A percentile compares a stretch with the other conserved stretches of the same genome.
Conservation (phyloP, 2,329 filamentous ascomycete genomes). For the Nakataea oryzae region DNA sequence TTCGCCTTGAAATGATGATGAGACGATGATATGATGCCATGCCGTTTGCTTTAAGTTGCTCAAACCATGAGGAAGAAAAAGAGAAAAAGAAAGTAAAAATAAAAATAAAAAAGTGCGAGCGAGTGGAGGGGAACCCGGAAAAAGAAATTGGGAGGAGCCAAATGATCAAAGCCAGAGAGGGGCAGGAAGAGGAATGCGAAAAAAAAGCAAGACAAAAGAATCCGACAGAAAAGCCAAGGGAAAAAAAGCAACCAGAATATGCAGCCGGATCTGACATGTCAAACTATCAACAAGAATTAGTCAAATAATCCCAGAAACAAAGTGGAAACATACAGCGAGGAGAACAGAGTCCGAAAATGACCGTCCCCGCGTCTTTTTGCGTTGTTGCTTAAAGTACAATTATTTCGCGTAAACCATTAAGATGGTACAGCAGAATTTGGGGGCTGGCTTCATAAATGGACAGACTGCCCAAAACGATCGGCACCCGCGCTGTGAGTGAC, state of each 20-base stretch:
- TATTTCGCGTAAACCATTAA: not conserved
- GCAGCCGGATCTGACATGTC: not conserved
- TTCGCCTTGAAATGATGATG: not conserved
- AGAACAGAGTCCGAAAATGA: not conserved
- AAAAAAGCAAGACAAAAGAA: not conserved
- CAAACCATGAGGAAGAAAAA: slow-evolving; percentile 1
- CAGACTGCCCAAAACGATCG: not conserved
- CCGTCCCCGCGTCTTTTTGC: not conserved
- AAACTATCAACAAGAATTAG: not conserved
- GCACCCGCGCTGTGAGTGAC: not conserved
- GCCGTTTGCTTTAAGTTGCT: slow-evolving; percentile 4
- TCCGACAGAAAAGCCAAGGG: not conserved
- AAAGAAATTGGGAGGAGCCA: not conserved
- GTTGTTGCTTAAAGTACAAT: not conserved
- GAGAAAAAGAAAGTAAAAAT: not conserved
- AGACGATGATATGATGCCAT: not conserved
- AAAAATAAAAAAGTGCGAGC: not conserved
- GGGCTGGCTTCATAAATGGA: not conserved
- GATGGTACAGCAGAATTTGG: not conserved
- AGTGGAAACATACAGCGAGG: not conserved
- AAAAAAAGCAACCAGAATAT: not conserved
- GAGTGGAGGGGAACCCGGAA: not conserved
- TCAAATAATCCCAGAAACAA: not conserved
- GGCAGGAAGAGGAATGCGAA: not conserved
- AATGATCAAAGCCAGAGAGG: not conserved